Conservation (phyloP, 345 rosid genomes). For the Camelina neglecta region DNA sequence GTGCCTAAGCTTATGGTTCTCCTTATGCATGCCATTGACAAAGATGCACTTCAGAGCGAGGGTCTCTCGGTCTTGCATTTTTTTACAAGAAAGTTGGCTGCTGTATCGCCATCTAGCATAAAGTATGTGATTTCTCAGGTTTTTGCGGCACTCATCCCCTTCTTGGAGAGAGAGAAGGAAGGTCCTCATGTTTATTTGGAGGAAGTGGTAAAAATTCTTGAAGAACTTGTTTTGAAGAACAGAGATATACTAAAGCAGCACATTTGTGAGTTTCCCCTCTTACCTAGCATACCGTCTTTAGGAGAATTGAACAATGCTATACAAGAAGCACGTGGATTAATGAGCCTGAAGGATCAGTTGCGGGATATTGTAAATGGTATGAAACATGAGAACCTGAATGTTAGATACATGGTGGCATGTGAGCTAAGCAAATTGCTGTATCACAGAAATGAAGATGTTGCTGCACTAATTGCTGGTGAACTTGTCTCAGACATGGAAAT, state of each 20-base stretch:
- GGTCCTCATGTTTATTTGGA: conserved; percentile 56
- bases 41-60: conserved; percentile 82
- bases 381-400: conserved; percentile 95
- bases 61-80: conserved; percentile 89
- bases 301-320: conserved; percentile 84
- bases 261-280: conserved; percentile 84
- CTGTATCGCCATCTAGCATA: conserved; percentile 80
- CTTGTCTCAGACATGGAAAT: conserved; percentile 79
- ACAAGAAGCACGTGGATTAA: conserved; percentile 88
- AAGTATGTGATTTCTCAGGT: conserved; percentile 90
- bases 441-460: conserved; percentile 69
- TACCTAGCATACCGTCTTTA: conserved; percentile 81
- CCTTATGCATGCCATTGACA: conserved; percentile 88
- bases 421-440: conserved; percentile 88
- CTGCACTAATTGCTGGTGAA: conserved; percentile 76
- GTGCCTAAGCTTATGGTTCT: conserved; percentile 96
- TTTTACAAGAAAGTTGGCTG: conserved; percentile 76
- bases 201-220: conserved; percentile 79
- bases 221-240: conserved; percentile 88
- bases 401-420: conserved; percentile 93
- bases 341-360: conserved; percentile 88
- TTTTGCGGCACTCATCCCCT: conserved; percentile 93
- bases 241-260: conserved; percentile 80
- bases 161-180: conserved; percentile 77
- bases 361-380: conserved; percentile 76